phyloP scores from a whole-genome alignment of 306 rosid genomes.

The Medicago lupulina region DNA sequence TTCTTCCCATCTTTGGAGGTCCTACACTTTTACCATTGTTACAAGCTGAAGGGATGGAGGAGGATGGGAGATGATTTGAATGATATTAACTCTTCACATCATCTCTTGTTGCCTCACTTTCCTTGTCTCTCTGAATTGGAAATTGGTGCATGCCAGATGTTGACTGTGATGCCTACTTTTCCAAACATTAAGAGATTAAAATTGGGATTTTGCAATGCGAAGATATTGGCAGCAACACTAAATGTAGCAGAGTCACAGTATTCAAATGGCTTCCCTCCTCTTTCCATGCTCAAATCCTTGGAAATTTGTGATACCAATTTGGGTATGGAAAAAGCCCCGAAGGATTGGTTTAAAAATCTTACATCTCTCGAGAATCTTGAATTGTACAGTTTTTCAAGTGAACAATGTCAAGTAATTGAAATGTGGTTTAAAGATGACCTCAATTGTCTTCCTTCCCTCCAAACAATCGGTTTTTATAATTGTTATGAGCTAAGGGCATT shows the following conservation, averaged over 20 bases:
- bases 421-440: too few relatives aligned
- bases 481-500: background rate
- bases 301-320: accelerated
- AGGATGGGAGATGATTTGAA: background rate
- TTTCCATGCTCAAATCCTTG: background rate
- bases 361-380: background rate
- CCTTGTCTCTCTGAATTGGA: background rate
- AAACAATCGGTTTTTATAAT: too few relatives aligned
- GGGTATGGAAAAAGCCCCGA: background rate
- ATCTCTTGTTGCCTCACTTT: background rate
- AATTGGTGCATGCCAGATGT: background rate
- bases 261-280: background rate
- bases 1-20: conserved; percentile 19
- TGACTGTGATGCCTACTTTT: background rate
- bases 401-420: too few relatives aligned
- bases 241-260: background rate
- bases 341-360: background rate
- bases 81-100: background rate
- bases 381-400: too few relatives aligned
- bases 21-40: too few relatives aligned
- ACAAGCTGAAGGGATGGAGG: background rate
- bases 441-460: too few relatives aligned
- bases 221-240: conserved; percentile 3
- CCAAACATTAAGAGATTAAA: background rate
- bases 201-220: background rate